Conservation (phyloP, 1,139 yeast genomes). For the Yamadazyma friedrichii region DNA sequence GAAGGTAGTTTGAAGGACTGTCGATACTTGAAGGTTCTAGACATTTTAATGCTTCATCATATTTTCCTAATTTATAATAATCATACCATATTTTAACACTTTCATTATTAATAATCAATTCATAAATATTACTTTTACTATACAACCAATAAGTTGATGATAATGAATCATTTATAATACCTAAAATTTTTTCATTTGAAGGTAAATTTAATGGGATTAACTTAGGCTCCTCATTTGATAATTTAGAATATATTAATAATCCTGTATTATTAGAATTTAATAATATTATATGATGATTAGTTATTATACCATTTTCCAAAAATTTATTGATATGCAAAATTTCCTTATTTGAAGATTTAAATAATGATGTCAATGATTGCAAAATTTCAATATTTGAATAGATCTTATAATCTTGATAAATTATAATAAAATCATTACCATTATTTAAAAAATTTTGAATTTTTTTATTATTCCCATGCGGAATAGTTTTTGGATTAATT, state of each 20-base stretch:
- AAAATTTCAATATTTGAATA: constrained; percentile 4
- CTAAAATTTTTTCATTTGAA: constrained; percentile 43
- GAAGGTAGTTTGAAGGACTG: constrained; percentile 9
- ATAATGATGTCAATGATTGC: constrained; percentile 1
- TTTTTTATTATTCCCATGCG: constrained; percentile 4
- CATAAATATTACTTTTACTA: constrained; percentile 20
- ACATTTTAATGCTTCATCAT: constrained; percentile 64
- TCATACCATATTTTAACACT: constrained; percentile 74
- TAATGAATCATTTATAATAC: constrained; percentile 58
- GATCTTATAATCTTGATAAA: constrained; percentile 2
- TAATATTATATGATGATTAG: constrained; percentile 27
- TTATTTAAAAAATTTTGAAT: constrained; percentile 3
- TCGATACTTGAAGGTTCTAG: constrained; percentile 25
- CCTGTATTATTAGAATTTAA: constrained; percentile 16
- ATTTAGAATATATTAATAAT: constrained; percentile 25
- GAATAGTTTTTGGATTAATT: constrained; percentile 15
- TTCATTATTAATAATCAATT: constrained; percentile 70
- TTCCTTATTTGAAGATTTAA: no score
- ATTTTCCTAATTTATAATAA: constrained; percentile 59
- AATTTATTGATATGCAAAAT: neutral
- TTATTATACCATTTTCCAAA: constrained; percentile 13
- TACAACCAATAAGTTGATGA: constrained; percentile 28
- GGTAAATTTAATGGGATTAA: constrained; percentile 11
- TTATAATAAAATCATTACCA: constrained; percentile 2
- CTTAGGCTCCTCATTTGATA: constrained; percentile 18